A percentile compares a stretch with the other conserved stretches of the same genome.
Evolutionary conservation across 495 filamentous ascomycete genomes (phyloP).

Genomic region (Xylaria scruposa): DNA sequence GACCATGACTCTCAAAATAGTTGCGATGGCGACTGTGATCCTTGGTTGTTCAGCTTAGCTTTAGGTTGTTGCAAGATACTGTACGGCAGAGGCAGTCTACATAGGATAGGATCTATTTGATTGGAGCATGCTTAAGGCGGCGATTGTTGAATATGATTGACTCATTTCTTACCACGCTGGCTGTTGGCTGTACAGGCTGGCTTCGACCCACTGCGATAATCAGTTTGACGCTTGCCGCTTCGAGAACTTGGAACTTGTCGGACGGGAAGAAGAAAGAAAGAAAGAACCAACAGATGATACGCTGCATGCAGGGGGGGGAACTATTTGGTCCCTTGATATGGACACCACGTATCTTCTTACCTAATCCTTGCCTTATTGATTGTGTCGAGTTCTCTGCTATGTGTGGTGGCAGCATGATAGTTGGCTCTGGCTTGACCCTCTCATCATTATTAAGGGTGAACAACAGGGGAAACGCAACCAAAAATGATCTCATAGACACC

Average conservation of each 20-base stretch:
- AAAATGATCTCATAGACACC: constrained; percentile 2
- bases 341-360: neutral
- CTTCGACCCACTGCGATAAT: neutral
- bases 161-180: neutral
- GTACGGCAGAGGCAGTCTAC: neutral
- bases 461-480: neutral
- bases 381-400: neutral
- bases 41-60: neutral
- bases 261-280: neutral
- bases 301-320: constrained; percentile 2
- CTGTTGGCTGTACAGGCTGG: neutral
- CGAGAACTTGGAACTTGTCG: neutral
- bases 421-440: neutral
- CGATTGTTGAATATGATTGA: neutral
- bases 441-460: neutral
- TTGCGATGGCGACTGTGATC: neutral
- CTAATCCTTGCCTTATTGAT: constrained; percentile 3
- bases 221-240: neutral
- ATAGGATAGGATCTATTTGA: neutral
- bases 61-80: neutral
- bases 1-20: too few species aligned
- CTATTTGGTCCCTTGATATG: neutral
- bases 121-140: neutral
- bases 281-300: neutral
- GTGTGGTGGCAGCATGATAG: neutral